phyloP scores from a whole-genome alignment of 371 early-diverging fungal species.

The Circinella minor region DNA sequence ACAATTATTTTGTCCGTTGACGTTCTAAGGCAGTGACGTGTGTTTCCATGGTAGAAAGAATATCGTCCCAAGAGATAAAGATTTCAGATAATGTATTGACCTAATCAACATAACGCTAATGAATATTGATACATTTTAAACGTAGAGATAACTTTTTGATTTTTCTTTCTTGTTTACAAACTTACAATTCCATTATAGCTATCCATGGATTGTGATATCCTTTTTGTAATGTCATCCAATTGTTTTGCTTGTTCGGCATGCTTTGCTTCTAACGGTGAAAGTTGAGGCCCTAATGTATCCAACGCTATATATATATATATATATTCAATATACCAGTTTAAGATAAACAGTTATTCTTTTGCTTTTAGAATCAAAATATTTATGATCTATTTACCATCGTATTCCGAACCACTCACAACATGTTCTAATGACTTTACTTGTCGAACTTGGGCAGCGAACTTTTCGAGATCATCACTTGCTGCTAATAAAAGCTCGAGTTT shows the following conservation, averaged over 20 bases:
- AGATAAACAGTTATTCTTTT: too few species aligned
- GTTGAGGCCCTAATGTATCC: slow-evolving; percentile 48
- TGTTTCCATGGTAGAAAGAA: slow-evolving; percentile 57
- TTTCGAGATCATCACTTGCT: slow-evolving; percentile 58
- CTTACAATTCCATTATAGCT: slow-evolving; percentile 59
- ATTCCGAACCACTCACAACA: slow-evolving; percentile 53
- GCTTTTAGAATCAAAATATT: not conserved
- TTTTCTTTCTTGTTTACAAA: not conserved
- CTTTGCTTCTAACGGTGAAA: slow-evolving; percentile 50
- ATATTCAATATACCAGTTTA: too few species aligned
- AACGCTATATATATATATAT: slow-evolving; percentile 33
- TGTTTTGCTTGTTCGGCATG: slow-evolving; percentile 56
- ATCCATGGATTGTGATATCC: slow-evolving; percentile 52
- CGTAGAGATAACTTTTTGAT: not conserved
- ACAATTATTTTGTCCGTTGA: slow-evolving; percentile 20
- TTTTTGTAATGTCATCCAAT: slow-evolving; percentile 44
- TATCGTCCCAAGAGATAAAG: slow-evolving; percentile 66
- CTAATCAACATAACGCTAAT: slow-evolving; percentile 10
- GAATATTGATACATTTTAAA: slow-evolving; percentile 12
- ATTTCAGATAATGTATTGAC: slow-evolving; percentile 68
- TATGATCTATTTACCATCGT: slow-evolving; percentile 39
- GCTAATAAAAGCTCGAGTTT: slow-evolving; percentile 60
- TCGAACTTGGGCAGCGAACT: slow-evolving; percentile 56
- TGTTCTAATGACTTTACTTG: slow-evolving; percentile 61
- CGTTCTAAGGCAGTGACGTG: slow-evolving; percentile 58